Base-by-base conservation (phyloP, 208 protist species). In the Tritrichomonas foetus region DNA sequence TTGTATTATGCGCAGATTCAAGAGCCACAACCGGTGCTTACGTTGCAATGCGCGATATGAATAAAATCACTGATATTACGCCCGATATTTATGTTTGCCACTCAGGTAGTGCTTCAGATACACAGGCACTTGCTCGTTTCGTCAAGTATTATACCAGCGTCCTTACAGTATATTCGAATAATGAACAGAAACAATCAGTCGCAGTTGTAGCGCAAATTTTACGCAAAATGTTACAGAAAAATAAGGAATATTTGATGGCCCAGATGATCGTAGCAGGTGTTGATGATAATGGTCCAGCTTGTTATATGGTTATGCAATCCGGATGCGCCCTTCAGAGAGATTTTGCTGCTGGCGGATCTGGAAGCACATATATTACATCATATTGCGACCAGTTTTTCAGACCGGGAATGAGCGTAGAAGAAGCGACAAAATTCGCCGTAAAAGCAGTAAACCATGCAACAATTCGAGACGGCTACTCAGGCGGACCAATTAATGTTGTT, bases 21-120 rank as follows among this genome's bases (percentile, higher is more conserved):
- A 0, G 89, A 47, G 41, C 89, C 25, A 93, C n/a, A 36, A 50
- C 20, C 5, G 89, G 89, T 33, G 9, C 22, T 74, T 74, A 53
- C 30, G 41, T 93, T 50, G 27, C 55, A 47, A 93, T 30, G 20
- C 50, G 89, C 36, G 50, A 39, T 69, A 93, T 44, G 55, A 69
- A 93, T 69, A 93, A 93, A 69, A 93, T 93, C 55, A 69, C 89
- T 50, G 39, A 69, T 57, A 64, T 93, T 30, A 44, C 33, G 22
- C 55, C 50, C 39, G 2, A 93, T 44, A 93, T 93, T 74, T 93
- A 69, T 64, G 89, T 36, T 30, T 64, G 50, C 33, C 57, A 41
- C 36, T 72, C n/a, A 36, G 89, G 89, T 16, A 39, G 9, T 33
- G 89, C 89, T 36, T 13, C 89, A 36, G 33, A 72, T 36, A 93